Percentiles rank a stretch among this genome's conserved stretches.
phyloP scores from a whole-genome alignment of 306 rosid genomes.

The Citrullus mucosospermus region DNA sequence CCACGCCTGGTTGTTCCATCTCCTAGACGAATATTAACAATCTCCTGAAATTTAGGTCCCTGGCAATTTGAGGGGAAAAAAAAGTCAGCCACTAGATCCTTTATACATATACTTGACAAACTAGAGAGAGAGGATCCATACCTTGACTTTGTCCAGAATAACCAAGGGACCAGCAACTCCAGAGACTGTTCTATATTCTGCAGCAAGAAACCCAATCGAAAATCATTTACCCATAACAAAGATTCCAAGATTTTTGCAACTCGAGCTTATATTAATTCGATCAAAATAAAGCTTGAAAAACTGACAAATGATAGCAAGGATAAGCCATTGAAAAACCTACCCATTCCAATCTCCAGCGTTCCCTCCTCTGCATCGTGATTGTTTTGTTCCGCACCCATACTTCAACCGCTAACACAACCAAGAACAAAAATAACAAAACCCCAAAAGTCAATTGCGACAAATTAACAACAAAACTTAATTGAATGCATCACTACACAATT shows the following conservation, averaged over 20 bases:
- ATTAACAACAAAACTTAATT: not conserved
- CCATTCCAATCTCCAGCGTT: conserved; percentile 88
- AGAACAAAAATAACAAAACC: not conserved
- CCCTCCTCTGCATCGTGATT: conserved; percentile 52
- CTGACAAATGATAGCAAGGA: not conserved
- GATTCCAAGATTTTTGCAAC: not conserved
- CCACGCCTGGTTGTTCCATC: conserved; percentile 91
- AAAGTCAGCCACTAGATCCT: conserved; percentile 5
- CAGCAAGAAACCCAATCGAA: conserved; percentile 13
- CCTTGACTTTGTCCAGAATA: conserved; percentile 98
- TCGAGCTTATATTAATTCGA: not conserved
- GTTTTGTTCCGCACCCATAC: conserved; percentile 62
- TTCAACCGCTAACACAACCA: conserved; percentile 15
- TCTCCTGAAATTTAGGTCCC: conserved; percentile 99
- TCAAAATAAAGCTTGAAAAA: not conserved
- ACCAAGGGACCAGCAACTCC: conserved; percentile 99
- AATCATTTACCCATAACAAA: conserved; percentile 5
- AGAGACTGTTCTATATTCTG: conserved; percentile 98
- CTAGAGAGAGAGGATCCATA: conserved; percentile 6
- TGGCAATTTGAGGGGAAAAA: conserved; percentile 21
- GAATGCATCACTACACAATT: not conserved
- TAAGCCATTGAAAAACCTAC: conserved; percentile 30
- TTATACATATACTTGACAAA: conserved; percentile 3
- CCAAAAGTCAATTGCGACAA: not conserved
- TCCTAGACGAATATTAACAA: conserved; percentile 94